phyloP scores from a whole-genome alignment of 352 stramenopile species.

The Pythium pectinolyticum region DNA sequence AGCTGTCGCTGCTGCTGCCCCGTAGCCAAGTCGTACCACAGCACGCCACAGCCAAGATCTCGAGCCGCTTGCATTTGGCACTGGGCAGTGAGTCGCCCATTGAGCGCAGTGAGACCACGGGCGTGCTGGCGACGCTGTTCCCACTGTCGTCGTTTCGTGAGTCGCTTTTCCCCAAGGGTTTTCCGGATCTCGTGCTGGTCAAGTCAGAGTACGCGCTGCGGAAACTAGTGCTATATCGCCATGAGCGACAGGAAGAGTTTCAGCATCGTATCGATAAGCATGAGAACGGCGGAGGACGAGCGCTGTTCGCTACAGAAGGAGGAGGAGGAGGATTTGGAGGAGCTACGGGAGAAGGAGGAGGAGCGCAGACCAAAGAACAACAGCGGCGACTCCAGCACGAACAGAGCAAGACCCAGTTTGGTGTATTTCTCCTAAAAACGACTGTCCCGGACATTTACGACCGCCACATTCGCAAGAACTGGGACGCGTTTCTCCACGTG shows the following conservation, averaged over 20 bases:
- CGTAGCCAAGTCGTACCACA: conserved; percentile 49
- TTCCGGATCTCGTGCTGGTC: conserved; percentile 64
- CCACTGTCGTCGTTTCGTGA: conserved; percentile 29
- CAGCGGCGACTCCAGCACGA: conserved; percentile 22
- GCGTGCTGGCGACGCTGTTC: conserved; percentile 46
- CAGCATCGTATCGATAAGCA: conserved; percentile 35
- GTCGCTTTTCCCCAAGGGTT: conserved; percentile 33
- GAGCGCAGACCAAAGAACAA: conserved; percentile 9
- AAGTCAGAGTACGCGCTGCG: conserved; percentile 63
- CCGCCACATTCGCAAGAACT: conserved; percentile 60
- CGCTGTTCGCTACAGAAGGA: too few relatives aligned
- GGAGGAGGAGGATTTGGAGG: too few relatives aligned
- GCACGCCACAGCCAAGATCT: conserved; percentile 28
- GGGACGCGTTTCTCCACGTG: conserved; percentile 72
- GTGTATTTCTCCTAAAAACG: conserved; percentile 54
- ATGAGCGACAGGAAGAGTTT: conserved; percentile 49
- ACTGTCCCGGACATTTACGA: conserved; percentile 67
- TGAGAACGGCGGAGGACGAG: conserved; percentile 13
- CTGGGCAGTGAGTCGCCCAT: conserved; percentile 30
- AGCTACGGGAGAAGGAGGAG: neutral
- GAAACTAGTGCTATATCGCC: conserved; percentile 52
- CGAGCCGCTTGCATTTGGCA: conserved; percentile 47
- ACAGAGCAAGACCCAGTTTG: conserved; percentile 55
- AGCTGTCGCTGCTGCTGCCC: conserved; percentile 59
- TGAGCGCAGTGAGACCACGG: conserved; percentile 2